phyloP scores from a whole-genome alignment of 768 basidiomycete species.

The Grammothele lineata region DNA sequence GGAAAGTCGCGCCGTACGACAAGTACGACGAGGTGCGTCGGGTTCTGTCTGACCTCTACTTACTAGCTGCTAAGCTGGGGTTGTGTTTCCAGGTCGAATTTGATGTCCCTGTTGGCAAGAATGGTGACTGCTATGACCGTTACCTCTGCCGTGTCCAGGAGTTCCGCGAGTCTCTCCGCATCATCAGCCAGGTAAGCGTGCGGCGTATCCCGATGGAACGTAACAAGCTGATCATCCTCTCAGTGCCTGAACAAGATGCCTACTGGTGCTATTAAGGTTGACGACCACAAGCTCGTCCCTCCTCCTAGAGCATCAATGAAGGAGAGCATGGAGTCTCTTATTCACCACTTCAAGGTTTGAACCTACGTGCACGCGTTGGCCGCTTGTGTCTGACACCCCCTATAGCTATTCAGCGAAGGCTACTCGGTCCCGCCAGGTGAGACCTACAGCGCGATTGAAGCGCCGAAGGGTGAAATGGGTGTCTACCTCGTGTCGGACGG shows the following conservation, averaged over 20 bases:
- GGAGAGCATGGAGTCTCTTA: conserved; percentile 96
- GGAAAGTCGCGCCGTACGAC: conserved; percentile 91
- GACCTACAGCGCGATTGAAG: conserved; percentile 96
- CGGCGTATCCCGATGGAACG: too few relatives aligned
- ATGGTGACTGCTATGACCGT: conserved; percentile 97
- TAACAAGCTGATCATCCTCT: too few relatives aligned
- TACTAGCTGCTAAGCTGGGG: neutral
- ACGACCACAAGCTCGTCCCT: conserved; percentile 96
- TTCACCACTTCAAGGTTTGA: conserved; percentile 93
- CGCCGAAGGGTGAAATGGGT: conserved; percentile 98
- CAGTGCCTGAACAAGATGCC: conserved; percentile 98
- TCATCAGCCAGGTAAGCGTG: conserved; percentile 65
- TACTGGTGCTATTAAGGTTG: conserved; percentile 85
- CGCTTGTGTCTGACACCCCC: conserved; percentile 1
- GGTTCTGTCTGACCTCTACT: neutral
- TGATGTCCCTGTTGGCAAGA: conserved; percentile 93
- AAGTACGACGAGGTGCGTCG: conserved; percentile 81
- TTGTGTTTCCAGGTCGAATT: conserved; percentile 77
- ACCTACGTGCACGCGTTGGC: too few relatives aligned
- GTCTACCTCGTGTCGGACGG: conserved; percentile 99
- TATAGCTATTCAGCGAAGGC: conserved; percentile 90
- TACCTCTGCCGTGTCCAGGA: conserved; percentile 98
- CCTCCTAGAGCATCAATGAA: conserved; percentile 98
- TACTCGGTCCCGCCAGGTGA: conserved; percentile 95
- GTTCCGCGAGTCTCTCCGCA: conserved; percentile 90